Percentiles rank a stretch among this genome's conserved stretches.
phyloP scores from a whole-genome alignment of 139 green algal species.

The Limnomonas spitsbergensis region DNA sequence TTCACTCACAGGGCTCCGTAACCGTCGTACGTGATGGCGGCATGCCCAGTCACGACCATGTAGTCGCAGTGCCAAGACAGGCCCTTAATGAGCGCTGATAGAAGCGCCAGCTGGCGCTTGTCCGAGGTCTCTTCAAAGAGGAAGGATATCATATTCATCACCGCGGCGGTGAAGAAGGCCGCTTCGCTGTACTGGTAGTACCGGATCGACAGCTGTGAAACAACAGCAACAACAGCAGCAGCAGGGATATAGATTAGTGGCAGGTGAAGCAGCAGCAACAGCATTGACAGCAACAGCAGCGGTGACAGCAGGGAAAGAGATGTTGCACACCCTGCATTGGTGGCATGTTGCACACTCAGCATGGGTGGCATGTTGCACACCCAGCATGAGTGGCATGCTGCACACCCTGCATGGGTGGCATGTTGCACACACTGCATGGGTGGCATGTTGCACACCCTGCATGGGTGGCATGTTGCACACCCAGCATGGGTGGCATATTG shows the following conservation, averaged over 20 bases:
- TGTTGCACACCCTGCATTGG: neutral
- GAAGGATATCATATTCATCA: conserved; percentile 48
- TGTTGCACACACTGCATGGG: too few relatives aligned
- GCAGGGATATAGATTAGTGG: neutral
- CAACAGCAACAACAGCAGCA: neutral
- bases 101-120: conserved; percentile 47
- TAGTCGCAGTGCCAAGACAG: conserved; percentile 46
- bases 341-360: too few relatives aligned
- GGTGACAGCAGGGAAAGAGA: neutral
- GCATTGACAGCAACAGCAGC: too few relatives aligned
- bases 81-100: conserved; percentile 45
- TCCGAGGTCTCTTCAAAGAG: conserved; percentile 42
- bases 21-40: conserved; percentile 23
- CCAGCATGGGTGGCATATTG: too few relatives aligned
- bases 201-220: conserved; percentile 7
- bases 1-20: conserved; percentile 22
- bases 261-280: neutral
- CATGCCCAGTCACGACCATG: conserved; percentile 26
- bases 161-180: conserved; percentile 46
- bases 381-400: too few relatives aligned
- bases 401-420: too few relatives aligned
- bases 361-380: too few relatives aligned
- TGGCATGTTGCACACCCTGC: too few relatives aligned
- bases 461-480: too few relatives aligned
- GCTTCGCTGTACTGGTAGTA: conserved; percentile 19